A percentile compares a stretch with the other conserved stretches of the same genome.
These are phyloP conservation scores for Tetrahymena malaccensis DNA, from an alignment of 73 alveolate species.

Conservation along the genomic window DNA sequence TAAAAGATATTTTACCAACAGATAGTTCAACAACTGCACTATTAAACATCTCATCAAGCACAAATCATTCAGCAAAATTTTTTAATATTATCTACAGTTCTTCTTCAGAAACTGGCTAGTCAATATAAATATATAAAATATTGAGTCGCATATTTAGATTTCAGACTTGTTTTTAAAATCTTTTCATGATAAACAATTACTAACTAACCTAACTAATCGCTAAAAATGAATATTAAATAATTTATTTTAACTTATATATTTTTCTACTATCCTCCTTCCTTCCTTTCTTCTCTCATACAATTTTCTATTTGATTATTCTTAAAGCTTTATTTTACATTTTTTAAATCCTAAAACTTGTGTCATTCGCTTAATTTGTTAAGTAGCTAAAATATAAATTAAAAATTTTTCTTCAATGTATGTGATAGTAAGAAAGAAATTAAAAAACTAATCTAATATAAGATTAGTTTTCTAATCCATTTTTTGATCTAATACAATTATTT, in stretches of 20 bases:
- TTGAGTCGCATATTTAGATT: background rate
- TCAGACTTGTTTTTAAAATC: background rate
- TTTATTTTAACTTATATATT: background rate
- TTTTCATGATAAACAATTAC: background rate
- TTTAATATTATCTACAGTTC: background rate
- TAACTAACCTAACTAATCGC: background rate
- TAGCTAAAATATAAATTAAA: too few relatives aligned
- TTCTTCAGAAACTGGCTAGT: background rate
- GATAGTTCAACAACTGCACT: background rate
- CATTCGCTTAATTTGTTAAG: too few relatives aligned
- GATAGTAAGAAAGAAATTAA: too few relatives aligned
- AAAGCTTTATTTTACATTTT: background rate
- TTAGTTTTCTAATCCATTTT: too few relatives aligned
- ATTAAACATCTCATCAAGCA: background rate
- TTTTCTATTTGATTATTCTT: background rate
- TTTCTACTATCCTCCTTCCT: background rate
- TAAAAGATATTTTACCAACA: background rate
- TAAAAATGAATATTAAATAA: background rate
- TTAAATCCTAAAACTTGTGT: too few relatives aligned
- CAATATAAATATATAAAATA: background rate
- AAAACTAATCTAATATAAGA: too few relatives aligned
- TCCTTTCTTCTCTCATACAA: background rate
- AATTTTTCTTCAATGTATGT: too few relatives aligned
- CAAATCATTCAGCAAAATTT: background rate
- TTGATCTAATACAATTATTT: too few relatives aligned